These are phyloP conservation scores for Tilletia indica DNA, from an alignment of 1,284 basidiomycete species.

Conservation along the genomic window DNA sequence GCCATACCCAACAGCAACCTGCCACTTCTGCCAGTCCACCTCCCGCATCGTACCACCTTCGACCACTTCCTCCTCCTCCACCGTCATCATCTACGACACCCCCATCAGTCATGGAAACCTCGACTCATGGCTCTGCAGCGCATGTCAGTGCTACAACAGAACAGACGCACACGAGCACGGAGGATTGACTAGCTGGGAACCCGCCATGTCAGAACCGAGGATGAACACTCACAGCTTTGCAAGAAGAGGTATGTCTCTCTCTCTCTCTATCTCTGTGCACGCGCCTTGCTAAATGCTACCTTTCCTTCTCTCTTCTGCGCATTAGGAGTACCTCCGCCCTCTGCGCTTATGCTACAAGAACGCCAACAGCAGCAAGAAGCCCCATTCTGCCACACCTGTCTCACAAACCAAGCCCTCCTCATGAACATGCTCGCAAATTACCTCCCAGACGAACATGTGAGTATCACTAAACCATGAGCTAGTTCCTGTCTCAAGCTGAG, in stretches of 20 bases:
- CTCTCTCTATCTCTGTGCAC: too few species aligned
- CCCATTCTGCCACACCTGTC: slow-evolving; percentile 46
- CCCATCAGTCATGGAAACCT: slow-evolving; percentile 18
- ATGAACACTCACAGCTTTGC: slow-evolving; percentile 2
- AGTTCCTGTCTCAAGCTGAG: neutral
- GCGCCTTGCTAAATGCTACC: too few species aligned
- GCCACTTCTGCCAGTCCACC: slow-evolving; percentile 41
- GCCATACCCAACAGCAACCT: slow-evolving; percentile 20
- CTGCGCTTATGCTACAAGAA: neutral
- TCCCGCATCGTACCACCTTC: slow-evolving; percentile 41
- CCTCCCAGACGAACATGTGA: slow-evolving; percentile 30
- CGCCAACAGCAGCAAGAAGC: neutral
- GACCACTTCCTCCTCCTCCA: slow-evolving; percentile 19
- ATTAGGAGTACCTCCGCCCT: neutral
- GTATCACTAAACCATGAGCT: neutral
- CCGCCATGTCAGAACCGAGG: slow-evolving; percentile 35
- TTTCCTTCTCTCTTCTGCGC: neutral
- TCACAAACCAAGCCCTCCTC: slow-evolving; percentile 46
- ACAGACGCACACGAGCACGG: slow-evolving; percentile 24
- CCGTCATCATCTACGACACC: neutral
- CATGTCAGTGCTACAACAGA: slow-evolving; percentile 44
- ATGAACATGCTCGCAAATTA: slow-evolving; percentile 47
- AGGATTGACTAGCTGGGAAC: slow-evolving; percentile 33
- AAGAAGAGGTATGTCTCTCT: slow-evolving; percentile 12
- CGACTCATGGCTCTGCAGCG: slow-evolving; percentile 44